Evolutionary conservation across 768 basidiomycete species (phyloP), one percentile per base, ranked within the genome.

Genomic region (Xanthoconium stramineum): DNA sequence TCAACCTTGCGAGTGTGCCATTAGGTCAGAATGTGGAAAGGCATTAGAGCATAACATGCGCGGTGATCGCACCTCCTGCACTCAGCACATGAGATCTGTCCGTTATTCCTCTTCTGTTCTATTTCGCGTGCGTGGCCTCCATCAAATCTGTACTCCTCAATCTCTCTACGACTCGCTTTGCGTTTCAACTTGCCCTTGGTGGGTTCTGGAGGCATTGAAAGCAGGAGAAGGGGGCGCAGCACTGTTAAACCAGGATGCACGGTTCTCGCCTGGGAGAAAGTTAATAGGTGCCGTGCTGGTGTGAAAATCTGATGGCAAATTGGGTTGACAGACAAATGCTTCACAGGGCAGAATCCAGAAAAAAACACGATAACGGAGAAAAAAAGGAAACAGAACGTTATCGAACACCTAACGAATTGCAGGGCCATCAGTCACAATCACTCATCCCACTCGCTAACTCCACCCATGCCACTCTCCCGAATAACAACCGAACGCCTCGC

Each of bases 81-180:
- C 72, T 89, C 88, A 64, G 87, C 86, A 74, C 86, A 89, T 69
- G 84, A 86, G 69, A 89, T 85, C 79, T 89, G 76, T 67, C 88
- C 88, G 69, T 83, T 76, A 66, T 78, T 88, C 62, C 88, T 82
- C 73, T 88, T 90, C 67, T 83, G 74, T 66, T 89, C 88, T 33
- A 89, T 78, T 67, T 89, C 88, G 53, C 85, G 75, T 35, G 82
- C 77, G 66, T 85, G 82, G 52, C 70, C 74, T 28, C 75, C 75
- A 63, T 82, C 82, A 65, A 79, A 78, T 54, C 75, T 64, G 63
- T 75, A 77, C 35, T 83, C 79, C 5, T 82, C 82, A 33, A 74
- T 50, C 40, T 83, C 83, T 57, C 78, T 79, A 39, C 80, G 76
- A 55, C 74, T 77, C 3, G 74, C 58, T 45, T 77, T 76, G 47